phyloP scores from a whole-genome alignment of 371 early-diverging fungal genomes.

The Mortierella sp. region DNA sequence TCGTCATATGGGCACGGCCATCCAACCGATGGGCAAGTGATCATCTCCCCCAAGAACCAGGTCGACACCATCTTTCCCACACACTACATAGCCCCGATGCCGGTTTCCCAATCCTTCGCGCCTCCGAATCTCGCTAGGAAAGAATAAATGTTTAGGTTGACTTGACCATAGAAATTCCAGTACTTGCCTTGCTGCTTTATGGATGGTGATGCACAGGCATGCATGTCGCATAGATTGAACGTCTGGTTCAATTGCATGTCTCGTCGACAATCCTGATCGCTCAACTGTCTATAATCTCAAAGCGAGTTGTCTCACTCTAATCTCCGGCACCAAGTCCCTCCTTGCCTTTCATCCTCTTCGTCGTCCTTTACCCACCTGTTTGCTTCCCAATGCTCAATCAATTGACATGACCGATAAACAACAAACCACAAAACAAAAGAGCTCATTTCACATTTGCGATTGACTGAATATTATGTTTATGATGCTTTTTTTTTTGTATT shows the following conservation, averaged over 20 bases:
- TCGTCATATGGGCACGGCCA: conserved; percentile 19
- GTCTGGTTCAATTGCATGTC: too few species aligned
- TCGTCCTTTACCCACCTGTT: too few species aligned
- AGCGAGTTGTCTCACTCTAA: background rate
- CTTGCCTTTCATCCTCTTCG: background rate
- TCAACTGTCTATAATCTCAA: background rate
- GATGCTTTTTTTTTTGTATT: conserved; percentile 2
- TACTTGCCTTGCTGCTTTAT: too few species aligned
- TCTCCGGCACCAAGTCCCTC: background rate
- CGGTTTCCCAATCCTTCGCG: conserved; percentile 17
- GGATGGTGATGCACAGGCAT: background rate
- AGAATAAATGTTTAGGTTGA: too few species aligned
- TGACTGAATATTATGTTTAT: background rate
- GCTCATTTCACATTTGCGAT: background rate
- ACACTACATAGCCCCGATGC: conserved; percentile 26
- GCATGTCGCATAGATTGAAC: background rate
- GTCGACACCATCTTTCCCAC: conserved; percentile 37
- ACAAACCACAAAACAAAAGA: background rate
- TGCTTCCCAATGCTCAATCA: too few species aligned
- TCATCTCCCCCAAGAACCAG: conserved; percentile 16
- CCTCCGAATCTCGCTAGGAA: conserved; percentile 13
- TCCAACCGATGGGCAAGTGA: conserved; percentile 35
- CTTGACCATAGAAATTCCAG: too few species aligned
- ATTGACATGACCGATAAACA: background rate
- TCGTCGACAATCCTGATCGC: too few species aligned